Evolutionary conservation across 1,284 basidiomycete genomes (phyloP), one percentile per base, ranked within the genome.

Genomic region (Fomitiporia mediterranea): DNA sequence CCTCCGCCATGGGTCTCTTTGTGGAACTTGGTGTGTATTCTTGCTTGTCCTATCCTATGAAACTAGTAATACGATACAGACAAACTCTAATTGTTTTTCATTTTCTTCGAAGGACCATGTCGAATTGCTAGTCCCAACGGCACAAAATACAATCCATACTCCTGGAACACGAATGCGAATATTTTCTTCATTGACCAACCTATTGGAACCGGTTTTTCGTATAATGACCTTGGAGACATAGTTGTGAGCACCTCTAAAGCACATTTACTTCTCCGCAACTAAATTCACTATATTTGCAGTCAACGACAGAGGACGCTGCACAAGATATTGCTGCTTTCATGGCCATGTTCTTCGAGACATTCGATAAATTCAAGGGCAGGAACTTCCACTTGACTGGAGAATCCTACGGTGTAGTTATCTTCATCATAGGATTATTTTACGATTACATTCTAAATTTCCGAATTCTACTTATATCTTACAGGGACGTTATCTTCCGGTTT

Each of bases 401-500:
- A 69, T 86, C 83, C 0, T 87, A 86, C 65, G 82, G 77, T 0
- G 82, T 82, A 60, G 7, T 34, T 13, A 13, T 34, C 7, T 6
- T 34, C 13, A 34, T 6, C 32, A 13, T 6, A 34, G 13, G 7
- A 6, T 34, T 13, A 6, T 34, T 53, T 44, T 8, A 13, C 19
- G 4, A n/a, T 23, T 35, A n/a, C 39, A 35, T 35, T 13, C 43
- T 17, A 34, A n/a, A 19, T 11, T 4, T 54, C 21, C 40, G 7
- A 17, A 5, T 48, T 32, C 19, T 21, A 9, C 15, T 25, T 27
- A 1, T 15, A 42, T 25, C 21, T 19, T 57, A 4, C 17, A 87
- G 83, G 91, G 92, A 2, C 82, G 90, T 21, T 94, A 92, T 69
- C 75, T 94, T 6, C 93, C 92, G 0, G 73, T 92, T 4, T 94